Conservation (phyloP, 2,329 filamentous ascomycete species). For the Alternaria brassicae region DNA sequence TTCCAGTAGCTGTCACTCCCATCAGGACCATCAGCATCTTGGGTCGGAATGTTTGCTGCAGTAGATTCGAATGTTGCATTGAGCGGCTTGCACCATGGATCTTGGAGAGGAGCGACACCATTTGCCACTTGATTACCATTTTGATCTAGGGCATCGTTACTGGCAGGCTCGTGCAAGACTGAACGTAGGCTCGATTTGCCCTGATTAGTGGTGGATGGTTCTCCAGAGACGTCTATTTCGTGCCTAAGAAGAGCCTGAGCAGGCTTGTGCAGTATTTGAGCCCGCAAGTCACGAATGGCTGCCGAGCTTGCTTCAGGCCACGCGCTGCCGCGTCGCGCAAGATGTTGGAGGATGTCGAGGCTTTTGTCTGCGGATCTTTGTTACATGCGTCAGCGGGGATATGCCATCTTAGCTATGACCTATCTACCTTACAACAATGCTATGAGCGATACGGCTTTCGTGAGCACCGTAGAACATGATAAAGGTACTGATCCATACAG, state of each 20-base stretch:
- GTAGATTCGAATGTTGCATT: not conserved
- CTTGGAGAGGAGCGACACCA: not conserved
- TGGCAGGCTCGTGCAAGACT: not conserved
- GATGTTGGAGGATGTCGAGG: conserved; percentile 34
- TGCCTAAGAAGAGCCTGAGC: not conserved
- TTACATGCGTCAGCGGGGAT: conserved; percentile 6
- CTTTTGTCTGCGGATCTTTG: conserved; percentile 35
- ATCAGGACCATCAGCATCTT: not conserved
- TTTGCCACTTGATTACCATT: not conserved
- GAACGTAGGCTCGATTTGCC: not conserved
- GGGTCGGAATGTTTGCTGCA: not conserved
- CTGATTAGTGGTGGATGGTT: not conserved
- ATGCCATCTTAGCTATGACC: not conserved
- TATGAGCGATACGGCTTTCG: conserved; percentile 52
- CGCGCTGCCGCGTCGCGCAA: conserved; percentile 34
- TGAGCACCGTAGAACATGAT: conserved; percentile 60
- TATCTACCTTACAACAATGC: conserved; percentile 52
- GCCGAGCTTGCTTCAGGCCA: conserved; percentile 43
- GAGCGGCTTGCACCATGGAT: not conserved
- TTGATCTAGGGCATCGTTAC: not conserved
- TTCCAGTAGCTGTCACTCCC: conserved; percentile 14
- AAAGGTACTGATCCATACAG: conserved; percentile 62
- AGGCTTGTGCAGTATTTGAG: conserved; percentile 17
- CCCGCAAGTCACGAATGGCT: conserved; percentile 35
- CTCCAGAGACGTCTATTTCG: not conserved